Evolutionary conservation across 169 alveolate genomes (phyloP).

Genomic region (Eimeria praecox): DNA sequence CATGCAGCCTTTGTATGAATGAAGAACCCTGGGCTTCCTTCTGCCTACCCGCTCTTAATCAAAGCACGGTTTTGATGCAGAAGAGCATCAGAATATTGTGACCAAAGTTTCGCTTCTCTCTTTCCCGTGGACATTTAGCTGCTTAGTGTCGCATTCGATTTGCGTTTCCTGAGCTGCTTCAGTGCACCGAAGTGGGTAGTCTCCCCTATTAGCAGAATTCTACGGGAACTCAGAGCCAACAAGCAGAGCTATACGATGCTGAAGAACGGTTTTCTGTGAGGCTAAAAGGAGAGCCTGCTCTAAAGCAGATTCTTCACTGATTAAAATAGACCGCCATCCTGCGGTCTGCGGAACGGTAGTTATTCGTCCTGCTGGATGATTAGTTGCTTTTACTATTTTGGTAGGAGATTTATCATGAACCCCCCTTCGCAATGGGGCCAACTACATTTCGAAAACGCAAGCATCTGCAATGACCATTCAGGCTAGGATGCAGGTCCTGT

Average conservation of each 20-base stretch:
- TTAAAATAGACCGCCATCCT: background rate
- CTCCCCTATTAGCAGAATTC: background rate
- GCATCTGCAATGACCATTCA: background rate
- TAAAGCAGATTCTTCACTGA: background rate
- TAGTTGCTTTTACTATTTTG: background rate
- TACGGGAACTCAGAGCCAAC: background rate
- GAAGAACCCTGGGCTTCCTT: background rate
- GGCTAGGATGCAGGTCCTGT: too few relatives aligned
- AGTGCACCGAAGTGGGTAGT: too few relatives aligned
- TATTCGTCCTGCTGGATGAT: background rate
- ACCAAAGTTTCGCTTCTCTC: background rate
- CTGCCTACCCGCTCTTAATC: background rate
- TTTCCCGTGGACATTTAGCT: background rate
- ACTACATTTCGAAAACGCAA: background rate
- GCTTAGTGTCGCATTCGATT: background rate
- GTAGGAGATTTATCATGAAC: background rate
- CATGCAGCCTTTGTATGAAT: background rate
- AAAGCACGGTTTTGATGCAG: background rate
- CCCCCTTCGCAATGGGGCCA: background rate
- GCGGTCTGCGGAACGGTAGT: background rate
- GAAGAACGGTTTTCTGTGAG: background rate
- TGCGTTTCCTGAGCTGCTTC: background rate
- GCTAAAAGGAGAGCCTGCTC: background rate
- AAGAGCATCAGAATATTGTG: background rate
- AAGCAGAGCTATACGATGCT: background rate